Evolutionary conservation across 2,329 filamentous ascomycete species (phyloP).

Genomic region (Colletotrichum lupini): DNA sequence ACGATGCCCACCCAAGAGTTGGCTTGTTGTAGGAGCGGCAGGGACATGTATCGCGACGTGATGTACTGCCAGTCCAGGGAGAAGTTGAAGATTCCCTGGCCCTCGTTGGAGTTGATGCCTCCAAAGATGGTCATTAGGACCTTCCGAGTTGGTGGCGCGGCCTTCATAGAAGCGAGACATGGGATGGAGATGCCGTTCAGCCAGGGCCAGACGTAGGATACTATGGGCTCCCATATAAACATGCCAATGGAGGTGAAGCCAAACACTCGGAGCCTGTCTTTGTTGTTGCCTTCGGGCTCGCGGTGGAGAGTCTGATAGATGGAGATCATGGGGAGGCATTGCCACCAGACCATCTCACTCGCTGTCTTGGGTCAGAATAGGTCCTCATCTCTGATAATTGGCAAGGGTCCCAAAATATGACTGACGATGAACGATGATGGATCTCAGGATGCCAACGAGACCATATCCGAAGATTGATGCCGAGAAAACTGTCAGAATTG

Average conservation of each 20-base stretch:
- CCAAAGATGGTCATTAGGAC: slow-evolving; percentile 62
- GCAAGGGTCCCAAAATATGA: not conserved
- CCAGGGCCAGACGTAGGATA: slow-evolving; percentile 33
- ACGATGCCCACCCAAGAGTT: slow-evolving; percentile 52
- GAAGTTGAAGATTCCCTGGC: slow-evolving; percentile 52
- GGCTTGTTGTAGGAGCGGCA: slow-evolving; percentile 38
- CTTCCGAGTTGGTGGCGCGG: slow-evolving; percentile 38
- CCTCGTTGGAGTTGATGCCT: slow-evolving; percentile 50
- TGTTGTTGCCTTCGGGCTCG: slow-evolving; percentile 24
- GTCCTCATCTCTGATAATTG: not conserved
- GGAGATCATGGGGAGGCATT: slow-evolving; percentile 33
- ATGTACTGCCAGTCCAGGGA: slow-evolving; percentile 59
- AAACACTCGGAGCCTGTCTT: slow-evolving; percentile 22
- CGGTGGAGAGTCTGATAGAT: slow-evolving; percentile 33
- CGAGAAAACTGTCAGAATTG: slow-evolving; percentile 29
- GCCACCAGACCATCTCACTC: slow-evolving; percentile 35
- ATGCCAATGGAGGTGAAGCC: slow-evolving; percentile 32
- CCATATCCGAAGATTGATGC: slow-evolving; percentile 30
- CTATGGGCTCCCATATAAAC: slow-evolving; percentile 34
- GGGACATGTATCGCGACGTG: slow-evolving; percentile 33
- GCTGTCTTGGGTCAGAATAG: not conserved
- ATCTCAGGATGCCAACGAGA: slow-evolving; percentile 21
- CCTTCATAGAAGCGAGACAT: slow-evolving; percentile 50
- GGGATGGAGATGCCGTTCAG: slow-evolving; percentile 46
- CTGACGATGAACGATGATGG: slow-evolving; percentile 31